Conservation (phyloP, 768 basidiomycete genomes). For the Agaricus subrufescens region DNA sequence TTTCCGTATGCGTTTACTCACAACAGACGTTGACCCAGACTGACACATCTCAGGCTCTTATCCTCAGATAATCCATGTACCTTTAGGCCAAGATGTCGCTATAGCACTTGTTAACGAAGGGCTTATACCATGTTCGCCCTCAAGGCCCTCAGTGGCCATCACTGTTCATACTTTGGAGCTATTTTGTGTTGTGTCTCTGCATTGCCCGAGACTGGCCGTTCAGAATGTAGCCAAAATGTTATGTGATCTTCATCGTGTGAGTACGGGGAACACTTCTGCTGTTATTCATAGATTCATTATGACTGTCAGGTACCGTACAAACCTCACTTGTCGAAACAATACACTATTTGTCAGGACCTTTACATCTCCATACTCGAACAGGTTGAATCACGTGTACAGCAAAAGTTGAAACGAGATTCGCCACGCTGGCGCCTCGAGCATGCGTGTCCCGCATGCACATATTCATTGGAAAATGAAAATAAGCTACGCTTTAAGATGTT, state of each 20-base stretch:
- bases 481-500: slow-evolving; percentile 18
- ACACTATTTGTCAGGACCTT: slow-evolving; percentile 21
- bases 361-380: slow-evolving; percentile 14
- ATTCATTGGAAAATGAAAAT: slow-evolving; percentile 17
- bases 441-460: slow-evolving; percentile 14
- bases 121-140: slow-evolving; percentile 20
- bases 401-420: slow-evolving; percentile 18
- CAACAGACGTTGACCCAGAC: background rate
- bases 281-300: too few relatives aligned
- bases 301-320: slow-evolving; percentile 10
- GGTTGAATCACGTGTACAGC: slow-evolving; percentile 13
- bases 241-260: slow-evolving; percentile 21
- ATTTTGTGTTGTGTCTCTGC: slow-evolving; percentile 14
- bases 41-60: background rate
- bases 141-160: slow-evolving; percentile 14
- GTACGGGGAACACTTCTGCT: too few relatives aligned
- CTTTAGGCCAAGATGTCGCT: background rate
- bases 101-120: slow-evolving; percentile 18
- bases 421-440: slow-evolving; percentile 13
- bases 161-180: slow-evolving; percentile 18
- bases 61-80: background rate
- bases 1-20: background rate
- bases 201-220: slow-evolving; percentile 21
- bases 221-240: slow-evolving; percentile 23
- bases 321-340: slow-evolving; percentile 15